Evolutionary conservation across 2,329 filamentous ascomycete species (phyloP), one percentile per base, ranked within the genome.

Genomic region (Lachnellula arida): DNA sequence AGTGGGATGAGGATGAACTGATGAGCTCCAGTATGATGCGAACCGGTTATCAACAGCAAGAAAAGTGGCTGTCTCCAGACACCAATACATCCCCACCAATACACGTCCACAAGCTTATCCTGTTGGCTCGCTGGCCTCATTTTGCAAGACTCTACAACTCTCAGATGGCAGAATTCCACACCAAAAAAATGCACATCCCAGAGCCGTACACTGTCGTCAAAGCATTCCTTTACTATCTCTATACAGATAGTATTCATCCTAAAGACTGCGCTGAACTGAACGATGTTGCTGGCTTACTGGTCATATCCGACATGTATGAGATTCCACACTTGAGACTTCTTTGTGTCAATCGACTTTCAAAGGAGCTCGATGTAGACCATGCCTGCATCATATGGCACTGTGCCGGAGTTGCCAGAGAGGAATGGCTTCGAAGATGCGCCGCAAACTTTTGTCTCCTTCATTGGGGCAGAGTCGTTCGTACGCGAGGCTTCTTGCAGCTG

Each of bases 231-330:
- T 93, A 94, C 73, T 99, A 97, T 68, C 82, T 99, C 1, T 99
- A 99, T 73, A 97, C 94, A 0, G 94, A 99, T 72, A 93, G 87
- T 64, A 97, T 99, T 63, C 78, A 84, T 62, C 70, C 72, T 1
- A 76, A 78, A 25, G 72, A 75, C n/a, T 75, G 77, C 47, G 82
- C 83, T 0, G 81, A 87, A 49, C 82, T 97, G 19, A 84, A 86
- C 32, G 92, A 97, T 64, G 91, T 97, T 14, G 93, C 94, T 0
- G 93, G 94, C 8, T 84, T 99, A 72, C 81, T 99, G 3, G 93
- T 99, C 61, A 95, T 99, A 89, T 91, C 91, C 44, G 97, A 97
- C 71, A 89, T 97, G 47, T 99, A 99, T 75, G 93, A 97, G 69
- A 95, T 99, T 76, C 92, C 92, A 1, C 91, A 94, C 63, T 83